These are phyloP conservation scores for Aspergillus pseudoviridinutans DNA, from an alignment of 2,329 filamentous ascomycete species.

Conservation along the genomic window DNA sequence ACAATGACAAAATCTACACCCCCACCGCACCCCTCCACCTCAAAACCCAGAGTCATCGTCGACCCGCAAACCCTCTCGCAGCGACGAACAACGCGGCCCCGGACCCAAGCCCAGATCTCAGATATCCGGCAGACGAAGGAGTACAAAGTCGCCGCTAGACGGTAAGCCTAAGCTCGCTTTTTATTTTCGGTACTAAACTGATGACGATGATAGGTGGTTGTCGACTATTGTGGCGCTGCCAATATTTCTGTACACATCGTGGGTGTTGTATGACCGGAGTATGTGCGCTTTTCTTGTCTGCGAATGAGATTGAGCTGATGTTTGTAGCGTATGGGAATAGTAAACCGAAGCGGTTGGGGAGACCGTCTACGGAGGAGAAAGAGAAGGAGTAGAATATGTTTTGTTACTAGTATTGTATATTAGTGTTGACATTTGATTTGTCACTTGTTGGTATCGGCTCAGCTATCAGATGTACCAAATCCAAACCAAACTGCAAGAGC, in stretches of 20 bases:
- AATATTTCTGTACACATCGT: conserved; percentile 31
- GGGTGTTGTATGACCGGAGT: conserved; percentile 31
- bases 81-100: conserved; percentile 9
- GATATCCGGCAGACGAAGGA: conserved; percentile 41
- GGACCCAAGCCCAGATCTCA: background rate
- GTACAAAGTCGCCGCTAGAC: conserved; percentile 37
- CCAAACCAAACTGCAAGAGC: background rate
- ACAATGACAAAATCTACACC: background rate
- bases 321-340: conserved; percentile 24
- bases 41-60: background rate
- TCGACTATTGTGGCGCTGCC: conserved; percentile 31
- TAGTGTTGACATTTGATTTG: background rate
- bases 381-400: background rate
- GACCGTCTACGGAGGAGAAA: background rate
- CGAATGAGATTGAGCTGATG: background rate
- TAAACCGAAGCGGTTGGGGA: conserved; percentile 13
- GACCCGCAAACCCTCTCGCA: conserved; percentile 9
- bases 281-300: conserved; percentile 9
- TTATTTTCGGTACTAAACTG: background rate
- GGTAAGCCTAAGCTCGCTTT: conserved; percentile 16
- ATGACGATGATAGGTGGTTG: conserved; percentile 23
- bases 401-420: background rate
- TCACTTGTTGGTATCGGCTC: no score
- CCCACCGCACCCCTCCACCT: no score
- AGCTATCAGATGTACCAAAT: no score